These are phyloP conservation scores for Ceratocystiopsis minuta DNA, from an alignment of 2,329 filamentous ascomycete species.

Conservation along the genomic window DNA sequence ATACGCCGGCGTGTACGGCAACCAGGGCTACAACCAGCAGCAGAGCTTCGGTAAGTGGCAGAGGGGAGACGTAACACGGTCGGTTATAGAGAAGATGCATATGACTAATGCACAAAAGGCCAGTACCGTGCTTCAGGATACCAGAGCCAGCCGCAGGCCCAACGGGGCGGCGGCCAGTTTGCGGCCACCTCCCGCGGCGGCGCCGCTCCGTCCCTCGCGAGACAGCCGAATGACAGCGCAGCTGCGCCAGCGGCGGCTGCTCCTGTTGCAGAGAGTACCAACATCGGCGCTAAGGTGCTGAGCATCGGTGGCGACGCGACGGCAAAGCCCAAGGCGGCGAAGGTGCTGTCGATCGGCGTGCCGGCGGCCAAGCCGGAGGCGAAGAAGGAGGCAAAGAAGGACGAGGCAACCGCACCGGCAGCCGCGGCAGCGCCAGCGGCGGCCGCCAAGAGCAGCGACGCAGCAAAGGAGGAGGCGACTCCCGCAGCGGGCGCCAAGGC, in stretches of 20 bases:
- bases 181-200: constrained; percentile 8
- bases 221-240: constrained; percentile 36
- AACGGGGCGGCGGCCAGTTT: constrained; percentile 12
- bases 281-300: constrained; percentile 42
- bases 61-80: not conserved
- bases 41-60: not conserved
- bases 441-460: constrained; percentile 10
- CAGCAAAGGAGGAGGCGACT: constrained; percentile 17
- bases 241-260: constrained; percentile 20
- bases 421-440: not conserved
- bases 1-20: constrained; percentile 16
- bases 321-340: constrained; percentile 35
- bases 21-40: constrained; percentile 27
- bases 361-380: constrained; percentile 13
- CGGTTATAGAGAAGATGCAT: not conserved
- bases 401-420: not conserved
- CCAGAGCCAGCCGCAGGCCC: constrained; percentile 17
- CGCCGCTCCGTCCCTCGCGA: constrained; percentile 43
- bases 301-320: constrained; percentile 42
- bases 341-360: constrained; percentile 58
- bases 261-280: too few species aligned
- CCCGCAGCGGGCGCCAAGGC: constrained; percentile 58
- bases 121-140: constrained; percentile 20
- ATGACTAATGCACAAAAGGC: not conserved
- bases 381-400: constrained; percentile 28